Evolutionary conservation across 176 grass and related monocot genomes (phyloP).

Genomic region (Puccinellia tenuiflora): DNA sequence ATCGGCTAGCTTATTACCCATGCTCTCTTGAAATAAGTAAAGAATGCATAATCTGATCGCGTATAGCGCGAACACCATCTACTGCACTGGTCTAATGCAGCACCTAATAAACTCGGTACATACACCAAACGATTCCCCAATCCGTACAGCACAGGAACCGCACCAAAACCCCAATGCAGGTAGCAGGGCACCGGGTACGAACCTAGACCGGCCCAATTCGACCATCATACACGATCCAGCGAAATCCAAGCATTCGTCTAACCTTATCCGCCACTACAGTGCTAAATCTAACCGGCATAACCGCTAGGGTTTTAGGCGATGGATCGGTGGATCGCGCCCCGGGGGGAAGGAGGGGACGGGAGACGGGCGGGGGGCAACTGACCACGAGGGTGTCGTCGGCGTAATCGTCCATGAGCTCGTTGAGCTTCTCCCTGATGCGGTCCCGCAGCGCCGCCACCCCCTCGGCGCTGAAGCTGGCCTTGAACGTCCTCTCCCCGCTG

Average conservation of each 20-base stretch:
- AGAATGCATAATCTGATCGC: neutral
- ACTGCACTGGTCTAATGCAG: neutral
- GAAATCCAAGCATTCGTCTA: neutral
- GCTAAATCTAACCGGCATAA: neutral
- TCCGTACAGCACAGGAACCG: neutral
- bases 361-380: neutral
- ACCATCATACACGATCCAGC: neutral
- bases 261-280: neutral
- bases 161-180: slow-evolving; percentile 20
- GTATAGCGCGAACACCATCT: neutral
- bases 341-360: neutral
- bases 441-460: slow-evolving; percentile 47
- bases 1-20: neutral
- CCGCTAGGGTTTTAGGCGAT: slow-evolving; percentile 35
- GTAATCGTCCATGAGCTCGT: slow-evolving; percentile 84
- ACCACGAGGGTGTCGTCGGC: slow-evolving; percentile 85
- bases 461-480: slow-evolving; percentile 59
- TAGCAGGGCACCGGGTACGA: neutral
- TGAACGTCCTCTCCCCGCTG: slow-evolving; percentile 52
- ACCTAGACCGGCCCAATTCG: neutral
- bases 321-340: slow-evolving; percentile 19
- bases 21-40: neutral
- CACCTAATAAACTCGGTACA: neutral
- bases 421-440: slow-evolving; percentile 71
- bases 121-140: neutral